Evolutionary conservation across 2,329 filamentous ascomycete genomes (phyloP), one percentile per base, ranked within the genome.

Genomic region (Pseudogymnoascus sp.): DNA sequence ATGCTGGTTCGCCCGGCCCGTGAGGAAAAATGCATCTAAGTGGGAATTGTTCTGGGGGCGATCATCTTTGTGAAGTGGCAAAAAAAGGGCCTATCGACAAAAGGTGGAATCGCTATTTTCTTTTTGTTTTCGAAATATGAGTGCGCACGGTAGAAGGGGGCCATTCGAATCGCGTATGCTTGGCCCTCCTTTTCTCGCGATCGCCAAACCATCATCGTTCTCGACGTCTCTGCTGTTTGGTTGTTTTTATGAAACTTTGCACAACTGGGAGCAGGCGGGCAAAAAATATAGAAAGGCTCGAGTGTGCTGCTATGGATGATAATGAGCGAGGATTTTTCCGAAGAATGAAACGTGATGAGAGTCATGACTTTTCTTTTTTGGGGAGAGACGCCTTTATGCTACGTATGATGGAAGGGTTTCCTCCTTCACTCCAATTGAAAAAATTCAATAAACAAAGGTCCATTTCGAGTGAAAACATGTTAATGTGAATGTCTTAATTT

Each of bases 1-100:
- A 52, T 61, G 66, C 68, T 73, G 72, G 68, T 72, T 73, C 71
- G 69, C 66, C 68, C 71, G 71, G 67, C 64, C 64, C 68, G 66
- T 64, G 70, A 65, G 70, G 70, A 69, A 65, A 68, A 63, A 42
- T 25, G 45, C 27, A 52, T 52, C 45, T 52, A 52, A 52, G 45
- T 52, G 45, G 45, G 45, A 52, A 15, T 52, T 52, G 45, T 52
- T 31, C 13, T 31, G 45, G 45, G 45, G 45, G 45, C 45, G 45
- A 52, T 52, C 18, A 31, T 27, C 31, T 52, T 52, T 52, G 45
- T 31, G 45, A 52, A 25, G 31, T 52, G 45, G 45, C 45, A 15
- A 52, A 52, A 52, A 52, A 52, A n/a, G 45, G 27, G 45, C 45
- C 45, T 52, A 52, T 31, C 45, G n/a, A 52, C 45, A 52, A 15